These are phyloP conservation scores for Neocucurbitaria cava DNA, from an alignment of 2,329 filamentous ascomycete genomes.

Conservation along the genomic window DNA sequence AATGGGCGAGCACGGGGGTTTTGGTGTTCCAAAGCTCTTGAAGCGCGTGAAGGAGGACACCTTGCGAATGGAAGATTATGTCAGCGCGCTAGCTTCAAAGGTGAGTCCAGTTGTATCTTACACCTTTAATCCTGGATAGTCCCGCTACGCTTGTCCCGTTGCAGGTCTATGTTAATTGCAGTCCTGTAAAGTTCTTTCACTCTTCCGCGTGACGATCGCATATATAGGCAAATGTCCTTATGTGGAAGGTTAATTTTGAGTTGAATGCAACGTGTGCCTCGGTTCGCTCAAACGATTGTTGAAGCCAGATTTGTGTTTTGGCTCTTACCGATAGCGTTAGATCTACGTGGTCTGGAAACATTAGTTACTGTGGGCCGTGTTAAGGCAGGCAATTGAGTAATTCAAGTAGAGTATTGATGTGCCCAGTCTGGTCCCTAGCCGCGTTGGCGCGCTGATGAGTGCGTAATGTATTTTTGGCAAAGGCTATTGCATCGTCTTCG, in stretches of 20 bases:
- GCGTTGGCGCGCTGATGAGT: neutral
- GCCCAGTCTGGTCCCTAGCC: neutral
- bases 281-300: constrained; percentile 5
- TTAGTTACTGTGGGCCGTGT: neutral
- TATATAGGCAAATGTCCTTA: constrained; percentile 4
- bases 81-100: constrained; percentile 21
- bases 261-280: neutral
- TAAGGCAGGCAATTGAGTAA: neutral
- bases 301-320: constrained; percentile 9
- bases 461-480: constrained; percentile 8
- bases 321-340: constrained; percentile 6
- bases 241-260: neutral
- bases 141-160: neutral
- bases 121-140: neutral
- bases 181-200: neutral
- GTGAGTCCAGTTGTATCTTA: neutral
- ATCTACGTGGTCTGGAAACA: neutral
- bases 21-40: constrained; percentile 37
- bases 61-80: constrained; percentile 19
- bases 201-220: constrained; percentile 3
- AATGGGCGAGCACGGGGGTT: constrained; percentile 34
- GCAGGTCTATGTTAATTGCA: constrained; percentile 12
- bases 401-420: neutral
- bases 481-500: neutral
- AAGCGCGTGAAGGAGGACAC: constrained; percentile 23